These are phyloP conservation scores for Barnettozyma sp. DNA, from an alignment of 805 yeast species.

Conservation along the genomic window DNA sequence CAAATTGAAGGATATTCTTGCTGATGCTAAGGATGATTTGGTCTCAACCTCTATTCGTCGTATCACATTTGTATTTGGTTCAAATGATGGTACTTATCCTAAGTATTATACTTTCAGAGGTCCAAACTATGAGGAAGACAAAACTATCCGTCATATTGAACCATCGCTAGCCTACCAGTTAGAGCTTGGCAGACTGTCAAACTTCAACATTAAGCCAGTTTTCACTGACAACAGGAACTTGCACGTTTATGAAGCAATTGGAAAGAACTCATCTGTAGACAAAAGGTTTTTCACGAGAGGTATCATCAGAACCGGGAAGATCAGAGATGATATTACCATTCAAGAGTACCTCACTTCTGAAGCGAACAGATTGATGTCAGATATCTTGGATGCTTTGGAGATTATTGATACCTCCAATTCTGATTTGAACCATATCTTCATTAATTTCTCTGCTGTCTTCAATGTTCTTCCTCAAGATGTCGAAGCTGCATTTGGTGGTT, in stretches of 20 bases:
- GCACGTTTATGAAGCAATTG: slow-evolving; percentile 94
- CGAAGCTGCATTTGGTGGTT: slow-evolving; percentile 95
- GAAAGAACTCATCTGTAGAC: slow-evolving; percentile 88
- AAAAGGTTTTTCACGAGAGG: slow-evolving; percentile 96
- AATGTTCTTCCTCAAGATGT: slow-evolving; percentile 93
- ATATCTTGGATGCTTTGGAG: slow-evolving; percentile 90
- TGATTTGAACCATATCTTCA: slow-evolving; percentile 94
- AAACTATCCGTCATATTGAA: slow-evolving; percentile 93
- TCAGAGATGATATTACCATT: slow-evolving; percentile 87
- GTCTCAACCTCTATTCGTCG: slow-evolving; percentile 76
- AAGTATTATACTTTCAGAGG: slow-evolving; percentile 94
- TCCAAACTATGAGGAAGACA: slow-evolving; percentile 78
- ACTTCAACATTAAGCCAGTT: slow-evolving; percentile 90
- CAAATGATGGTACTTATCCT: slow-evolving; percentile 81
- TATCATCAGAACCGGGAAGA: slow-evolving; percentile 91
- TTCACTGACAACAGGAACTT: slow-evolving; percentile 95
- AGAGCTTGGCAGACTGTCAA: slow-evolving; percentile 88
- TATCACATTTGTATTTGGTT: slow-evolving; percentile 84
- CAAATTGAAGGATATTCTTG: slow-evolving; percentile 58
- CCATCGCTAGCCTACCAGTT: slow-evolving; percentile 98
- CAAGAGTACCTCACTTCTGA: slow-evolving; percentile 94
- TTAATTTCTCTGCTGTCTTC: slow-evolving; percentile 93
- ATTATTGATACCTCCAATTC: slow-evolving; percentile 91
- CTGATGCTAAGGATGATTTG: slow-evolving; percentile 64
- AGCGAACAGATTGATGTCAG: slow-evolving; percentile 93